phyloP scores from a whole-genome alignment of 108 stramenopile species.

The Cyclotella sp. region DNA sequence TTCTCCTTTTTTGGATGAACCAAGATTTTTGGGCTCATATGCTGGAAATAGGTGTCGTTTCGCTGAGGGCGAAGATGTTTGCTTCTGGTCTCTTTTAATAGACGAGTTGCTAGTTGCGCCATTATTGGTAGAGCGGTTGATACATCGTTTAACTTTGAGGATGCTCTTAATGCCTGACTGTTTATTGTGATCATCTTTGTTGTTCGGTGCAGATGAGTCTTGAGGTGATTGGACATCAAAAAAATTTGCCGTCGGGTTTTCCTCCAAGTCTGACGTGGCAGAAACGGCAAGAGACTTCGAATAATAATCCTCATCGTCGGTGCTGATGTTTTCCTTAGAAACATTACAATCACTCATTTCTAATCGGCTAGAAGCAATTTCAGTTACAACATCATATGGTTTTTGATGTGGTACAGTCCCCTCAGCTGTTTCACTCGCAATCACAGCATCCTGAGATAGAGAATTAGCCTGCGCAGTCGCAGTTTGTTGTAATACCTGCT shows the following conservation, averaged over 20 bases:
- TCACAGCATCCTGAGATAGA: neutral
- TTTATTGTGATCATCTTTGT: neutral
- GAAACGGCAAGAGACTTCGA: neutral
- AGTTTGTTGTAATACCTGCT: neutral
- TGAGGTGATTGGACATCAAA: neutral
- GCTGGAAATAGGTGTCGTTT: slow-evolving; percentile 45
- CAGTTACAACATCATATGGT: neutral
- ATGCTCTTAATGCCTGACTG: slow-evolving; percentile 19
- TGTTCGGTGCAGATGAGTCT: neutral
- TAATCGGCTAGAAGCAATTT: neutral
- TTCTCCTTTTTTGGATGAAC: neutral
- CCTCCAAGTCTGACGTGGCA: neutral
- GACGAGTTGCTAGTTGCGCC: slow-evolving; percentile 8
- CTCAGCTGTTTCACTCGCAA: neutral
- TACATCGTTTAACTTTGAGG: slow-evolving; percentile 31
- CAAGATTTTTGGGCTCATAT: slow-evolving; percentile 23
- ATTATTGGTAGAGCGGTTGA: slow-evolving; percentile 5
- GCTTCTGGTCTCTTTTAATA: slow-evolving; percentile 9
- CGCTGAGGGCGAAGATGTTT: slow-evolving; percentile 34
- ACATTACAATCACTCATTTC: neutral
- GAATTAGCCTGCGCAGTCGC: neutral
- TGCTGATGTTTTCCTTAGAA: neutral
- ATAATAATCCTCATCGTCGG: neutral
- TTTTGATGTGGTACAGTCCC: neutral
- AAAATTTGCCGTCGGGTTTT: neutral